Percentiles rank a stretch among this genome's conserved stretches.
Conservation (phyloP, 257 asterid species). For the Gynochthodes officinalis region DNA sequence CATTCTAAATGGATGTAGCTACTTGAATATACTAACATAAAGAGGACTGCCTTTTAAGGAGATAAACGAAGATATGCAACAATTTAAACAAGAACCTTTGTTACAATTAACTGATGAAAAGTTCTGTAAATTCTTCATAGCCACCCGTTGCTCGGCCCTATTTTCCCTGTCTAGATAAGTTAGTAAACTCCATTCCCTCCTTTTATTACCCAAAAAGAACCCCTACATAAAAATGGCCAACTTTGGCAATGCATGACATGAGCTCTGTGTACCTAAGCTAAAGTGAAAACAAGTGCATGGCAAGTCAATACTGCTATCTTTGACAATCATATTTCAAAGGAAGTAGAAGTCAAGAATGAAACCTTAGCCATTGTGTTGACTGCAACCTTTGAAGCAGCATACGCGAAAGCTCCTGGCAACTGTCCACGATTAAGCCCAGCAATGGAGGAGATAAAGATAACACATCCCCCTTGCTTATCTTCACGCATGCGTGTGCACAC, state of each 20-base stretch:
- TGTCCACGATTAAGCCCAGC: constrained; percentile 29
- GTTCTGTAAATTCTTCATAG: background rate
- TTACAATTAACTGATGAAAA: background rate
- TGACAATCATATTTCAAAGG: background rate
- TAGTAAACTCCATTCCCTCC: background rate
- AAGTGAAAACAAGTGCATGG: background rate
- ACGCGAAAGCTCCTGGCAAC: constrained; percentile 31
- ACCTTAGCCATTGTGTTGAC: constrained; percentile 32
- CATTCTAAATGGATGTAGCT: background rate
- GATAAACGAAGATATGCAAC: background rate
- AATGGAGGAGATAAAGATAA: constrained; percentile 30
- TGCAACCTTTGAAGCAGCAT: constrained; percentile 25
- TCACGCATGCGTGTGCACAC: constrained; percentile 26
- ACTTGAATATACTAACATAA: no score
- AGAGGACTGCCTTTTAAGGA: background rate
- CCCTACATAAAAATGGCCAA: background rate
- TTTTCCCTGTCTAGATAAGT: background rate
- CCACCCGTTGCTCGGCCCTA: background rate
- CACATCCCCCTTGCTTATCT: constrained; percentile 29
- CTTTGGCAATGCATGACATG: background rate
- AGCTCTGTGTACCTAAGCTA: background rate
- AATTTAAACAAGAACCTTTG: background rate
- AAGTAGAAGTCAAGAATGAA: background rate
- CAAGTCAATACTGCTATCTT: background rate
- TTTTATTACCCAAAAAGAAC: background rate